Percentiles rank a stretch among this genome's conserved stretches.
Evolutionary conservation across 495 filamentous ascomycete genomes (phyloP).

Genomic region (Lineolata rhizophorae): DNA sequence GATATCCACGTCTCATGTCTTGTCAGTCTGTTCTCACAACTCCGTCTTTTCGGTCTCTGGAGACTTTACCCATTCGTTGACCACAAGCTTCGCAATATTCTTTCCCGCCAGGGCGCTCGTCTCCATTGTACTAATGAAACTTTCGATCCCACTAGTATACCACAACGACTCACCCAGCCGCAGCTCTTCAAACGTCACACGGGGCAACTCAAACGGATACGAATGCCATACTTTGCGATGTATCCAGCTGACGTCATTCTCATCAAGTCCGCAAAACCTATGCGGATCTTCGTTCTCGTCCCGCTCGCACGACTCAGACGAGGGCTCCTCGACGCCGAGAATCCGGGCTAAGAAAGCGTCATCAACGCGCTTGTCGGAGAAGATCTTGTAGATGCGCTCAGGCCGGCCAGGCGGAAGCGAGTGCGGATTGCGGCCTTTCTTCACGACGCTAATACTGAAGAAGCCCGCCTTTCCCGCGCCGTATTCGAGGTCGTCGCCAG

Average conservation of each 20-base stretch:
- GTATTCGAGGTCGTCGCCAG: constrained; percentile 21
- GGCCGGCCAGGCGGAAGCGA: constrained; percentile 16
- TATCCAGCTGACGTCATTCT: constrained; percentile 50
- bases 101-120: constrained; percentile 88
- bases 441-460: constrained; percentile 62
- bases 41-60: too few relatives aligned
- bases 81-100: constrained; percentile 69
- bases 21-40: too few relatives aligned
- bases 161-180: constrained; percentile 46
- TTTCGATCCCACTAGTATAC: constrained; percentile 88
- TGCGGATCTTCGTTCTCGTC: constrained; percentile 27
- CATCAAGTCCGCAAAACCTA: too few relatives aligned
- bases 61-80: constrained; percentile 41
- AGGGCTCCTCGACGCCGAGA: constrained; percentile 19
- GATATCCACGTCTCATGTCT: too few relatives aligned
- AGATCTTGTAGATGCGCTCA: constrained; percentile 92
- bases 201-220: constrained; percentile 65
- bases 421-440: constrained; percentile 23
- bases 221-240: constrained; percentile 55
- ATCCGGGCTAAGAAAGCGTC: constrained; percentile 34
- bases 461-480: constrained; percentile 54
- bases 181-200: constrained; percentile 72
- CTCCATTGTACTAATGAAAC: constrained; percentile 96
- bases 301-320: constrained; percentile 2
- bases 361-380: constrained; percentile 51